A percentile compares a stretch with the other conserved stretches of the same genome.
Conservation (phyloP, 176 grass and related monocot species). For the Oryza coarctata region DNA sequence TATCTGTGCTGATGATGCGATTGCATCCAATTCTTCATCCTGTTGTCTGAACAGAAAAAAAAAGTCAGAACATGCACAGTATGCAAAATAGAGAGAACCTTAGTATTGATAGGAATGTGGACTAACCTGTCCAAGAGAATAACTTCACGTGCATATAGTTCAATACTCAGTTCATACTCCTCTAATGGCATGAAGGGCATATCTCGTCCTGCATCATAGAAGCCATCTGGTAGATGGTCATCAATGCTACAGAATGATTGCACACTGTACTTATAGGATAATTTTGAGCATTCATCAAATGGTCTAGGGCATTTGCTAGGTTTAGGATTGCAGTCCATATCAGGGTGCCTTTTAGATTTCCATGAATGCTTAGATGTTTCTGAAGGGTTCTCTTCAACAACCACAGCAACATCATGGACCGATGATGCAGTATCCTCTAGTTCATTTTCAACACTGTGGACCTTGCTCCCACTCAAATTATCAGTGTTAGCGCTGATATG, state of each 20-base stretch:
- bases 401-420: slow-evolving; percentile 10
- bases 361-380: slow-evolving; percentile 52
- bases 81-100: slow-evolving; percentile 1
- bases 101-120: slow-evolving; percentile 17
- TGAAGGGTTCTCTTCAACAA: slow-evolving; percentile 31
- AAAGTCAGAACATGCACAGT: slow-evolving; percentile 35
- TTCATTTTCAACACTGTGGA: slow-evolving; percentile 40
- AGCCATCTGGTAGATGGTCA: slow-evolving; percentile 92
- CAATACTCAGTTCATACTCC: slow-evolving; percentile 68
- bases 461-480: slow-evolving; percentile 40
- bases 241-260: slow-evolving; percentile 84
- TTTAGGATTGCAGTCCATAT: slow-evolving; percentile 90
- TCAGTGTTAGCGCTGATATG: slow-evolving; percentile 42
- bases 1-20: slow-evolving; percentile 74
- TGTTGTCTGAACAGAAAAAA: slow-evolving; percentile 54
- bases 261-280: slow-evolving; percentile 83
- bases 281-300: slow-evolving; percentile 61
- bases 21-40: slow-evolving; percentile 96
- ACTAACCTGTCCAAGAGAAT: slow-evolving; percentile 96
- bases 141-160: slow-evolving; percentile 78
- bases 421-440: slow-evolving; percentile 60
- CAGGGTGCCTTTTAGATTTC: slow-evolving; percentile 95
- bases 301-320: slow-evolving; percentile 86
- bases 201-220: slow-evolving; percentile 95
- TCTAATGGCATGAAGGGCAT: slow-evolving; percentile 80